A percentile compares a stretch with the other conserved stretches of the same genome.
phyloP scores from a whole-genome alignment of 2,329 filamentous ascomycete species.

The Niveomyces coronatus region DNA sequence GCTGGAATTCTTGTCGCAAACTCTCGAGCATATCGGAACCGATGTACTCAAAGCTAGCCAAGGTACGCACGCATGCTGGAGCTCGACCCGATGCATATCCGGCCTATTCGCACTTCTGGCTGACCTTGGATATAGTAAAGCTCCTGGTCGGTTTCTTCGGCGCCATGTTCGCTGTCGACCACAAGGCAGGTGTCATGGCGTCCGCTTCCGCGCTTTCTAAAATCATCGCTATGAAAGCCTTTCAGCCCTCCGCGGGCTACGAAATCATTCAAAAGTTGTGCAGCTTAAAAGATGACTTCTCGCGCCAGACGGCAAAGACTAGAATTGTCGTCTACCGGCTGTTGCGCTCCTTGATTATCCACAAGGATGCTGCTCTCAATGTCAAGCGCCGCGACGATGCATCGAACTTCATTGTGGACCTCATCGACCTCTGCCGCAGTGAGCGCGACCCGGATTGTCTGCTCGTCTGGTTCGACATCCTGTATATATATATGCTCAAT shows the following conservation, averaged over 20 bases:
- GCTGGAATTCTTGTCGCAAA: conserved; percentile 45
- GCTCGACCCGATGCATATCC: too few species aligned
- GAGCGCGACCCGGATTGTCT: conserved; percentile 49
- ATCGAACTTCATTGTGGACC: conserved; percentile 35
- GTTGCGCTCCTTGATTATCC: conserved; percentile 32
- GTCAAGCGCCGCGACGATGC: conserved; percentile 33
- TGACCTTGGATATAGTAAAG: conserved; percentile 23
- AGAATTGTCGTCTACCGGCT: conserved; percentile 43
- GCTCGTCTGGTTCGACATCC: conserved; percentile 45
- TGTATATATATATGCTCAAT: conserved; percentile 33
- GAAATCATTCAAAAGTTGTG: conserved; percentile 40
- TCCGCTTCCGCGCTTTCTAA: conserved; percentile 42
- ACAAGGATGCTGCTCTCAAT: conserved; percentile 31
- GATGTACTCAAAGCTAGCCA: conserved; percentile 40
- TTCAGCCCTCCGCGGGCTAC: conserved; percentile 36
- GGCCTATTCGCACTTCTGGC: background rate
- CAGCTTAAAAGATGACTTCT: conserved; percentile 46
- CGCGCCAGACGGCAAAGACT: conserved; percentile 40
- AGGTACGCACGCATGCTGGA: conserved; percentile 25
- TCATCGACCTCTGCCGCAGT: conserved; percentile 40
- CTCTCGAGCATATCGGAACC: conserved; percentile 36
- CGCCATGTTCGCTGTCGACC: conserved; percentile 48
- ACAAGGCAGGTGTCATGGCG: conserved; percentile 47
- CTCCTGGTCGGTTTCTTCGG: conserved; percentile 44
- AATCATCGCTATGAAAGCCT: conserved; percentile 39